phyloP scores from a whole-genome alignment of 2,329 filamentous ascomycete species.

The Fusarium sp. region DNA sequence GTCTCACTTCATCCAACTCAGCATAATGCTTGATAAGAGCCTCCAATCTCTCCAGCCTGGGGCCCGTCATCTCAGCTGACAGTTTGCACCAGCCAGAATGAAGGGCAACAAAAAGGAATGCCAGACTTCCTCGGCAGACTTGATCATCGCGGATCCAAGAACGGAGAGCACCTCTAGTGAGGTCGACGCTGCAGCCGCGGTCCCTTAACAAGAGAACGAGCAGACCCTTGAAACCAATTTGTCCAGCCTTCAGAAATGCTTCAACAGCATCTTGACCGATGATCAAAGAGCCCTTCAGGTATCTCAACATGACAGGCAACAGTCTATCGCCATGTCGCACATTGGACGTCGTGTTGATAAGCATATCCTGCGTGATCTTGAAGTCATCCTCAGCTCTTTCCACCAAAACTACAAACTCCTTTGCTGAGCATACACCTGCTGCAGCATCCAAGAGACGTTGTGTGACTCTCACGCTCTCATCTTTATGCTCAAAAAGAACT shows the following conservation, averaged over 20 bases:
- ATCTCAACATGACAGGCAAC: conserved; percentile 22
- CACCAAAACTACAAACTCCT: conserved; percentile 15
- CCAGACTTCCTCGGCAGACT: conserved; percentile 18
- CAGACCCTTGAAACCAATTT: conserved; percentile 23
- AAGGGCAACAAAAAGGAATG: conserved; percentile 26
- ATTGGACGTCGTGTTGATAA: conserved; percentile 25
- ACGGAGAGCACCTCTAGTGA: conserved; percentile 18
- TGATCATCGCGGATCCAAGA: conserved; percentile 25
- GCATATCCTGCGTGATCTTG: conserved; percentile 28
- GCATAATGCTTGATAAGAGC: conserved; percentile 22
- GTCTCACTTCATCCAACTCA: conserved; percentile 24
- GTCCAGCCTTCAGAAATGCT: conserved; percentile 22
- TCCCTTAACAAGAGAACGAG: conserved; percentile 21
- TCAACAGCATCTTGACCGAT: conserved; percentile 20
- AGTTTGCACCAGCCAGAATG: conserved; percentile 24
- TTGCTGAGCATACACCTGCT: conserved; percentile 18
- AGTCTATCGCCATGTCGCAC: conserved; percentile 20
- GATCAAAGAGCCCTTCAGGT: conserved; percentile 6
- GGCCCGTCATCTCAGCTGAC: conserved; percentile 4
- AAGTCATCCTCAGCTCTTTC: conserved; percentile 22
- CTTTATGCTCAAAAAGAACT: conserved; percentile 17
- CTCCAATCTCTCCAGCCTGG: conserved; percentile 16
- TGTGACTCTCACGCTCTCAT: conserved; percentile 18
- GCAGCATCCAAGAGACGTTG: conserved; percentile 23
- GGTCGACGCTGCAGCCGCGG: conserved; percentile 17